A percentile compares a stretch with the other conserved stretches of the same genome.
These are phyloP conservation scores for Cyberlindnera maritima DNA, from an alignment of 805 yeast genomes.

Conservation along the genomic window DNA sequence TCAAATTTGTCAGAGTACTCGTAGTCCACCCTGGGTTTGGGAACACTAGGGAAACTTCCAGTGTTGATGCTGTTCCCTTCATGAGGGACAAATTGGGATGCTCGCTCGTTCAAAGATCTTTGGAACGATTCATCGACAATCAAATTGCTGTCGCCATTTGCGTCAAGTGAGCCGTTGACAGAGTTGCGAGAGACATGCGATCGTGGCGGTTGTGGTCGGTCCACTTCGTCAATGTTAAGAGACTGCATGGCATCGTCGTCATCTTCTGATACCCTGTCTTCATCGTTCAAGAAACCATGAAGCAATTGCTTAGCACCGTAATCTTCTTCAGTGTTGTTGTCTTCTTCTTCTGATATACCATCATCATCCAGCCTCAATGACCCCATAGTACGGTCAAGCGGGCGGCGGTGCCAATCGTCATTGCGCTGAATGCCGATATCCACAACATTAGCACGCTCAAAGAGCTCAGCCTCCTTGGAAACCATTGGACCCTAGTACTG, in stretches of 20 bases:
- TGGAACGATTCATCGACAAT: constrained; percentile 34
- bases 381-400: constrained; percentile 1
- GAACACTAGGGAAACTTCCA: constrained; percentile 27
- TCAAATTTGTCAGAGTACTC: constrained; percentile 35
- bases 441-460: constrained; percentile 32
- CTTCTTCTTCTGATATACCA: background rate
- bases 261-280: constrained; percentile 7
- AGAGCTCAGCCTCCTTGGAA: constrained; percentile 30
- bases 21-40: constrained; percentile 45
- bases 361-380: background rate
- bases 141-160: constrained; percentile 31
- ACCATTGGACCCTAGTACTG: too few species aligned
- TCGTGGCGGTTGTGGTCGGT: constrained; percentile 14
- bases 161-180: constrained; percentile 16
- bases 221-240: constrained; percentile 46
- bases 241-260: constrained; percentile 23
- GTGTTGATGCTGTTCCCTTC: constrained; percentile 14
- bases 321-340: background rate
- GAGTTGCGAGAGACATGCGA: constrained; percentile 1
- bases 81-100: constrained; percentile 29
- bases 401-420: constrained; percentile 5
- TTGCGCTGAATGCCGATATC: constrained; percentile 30
- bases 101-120: constrained; percentile 33
- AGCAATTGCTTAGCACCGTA: background rate
- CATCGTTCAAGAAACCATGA: background rate